Conservation (phyloP, 768 basidiomycete genomes). For the Chalciporus piperatus region DNA sequence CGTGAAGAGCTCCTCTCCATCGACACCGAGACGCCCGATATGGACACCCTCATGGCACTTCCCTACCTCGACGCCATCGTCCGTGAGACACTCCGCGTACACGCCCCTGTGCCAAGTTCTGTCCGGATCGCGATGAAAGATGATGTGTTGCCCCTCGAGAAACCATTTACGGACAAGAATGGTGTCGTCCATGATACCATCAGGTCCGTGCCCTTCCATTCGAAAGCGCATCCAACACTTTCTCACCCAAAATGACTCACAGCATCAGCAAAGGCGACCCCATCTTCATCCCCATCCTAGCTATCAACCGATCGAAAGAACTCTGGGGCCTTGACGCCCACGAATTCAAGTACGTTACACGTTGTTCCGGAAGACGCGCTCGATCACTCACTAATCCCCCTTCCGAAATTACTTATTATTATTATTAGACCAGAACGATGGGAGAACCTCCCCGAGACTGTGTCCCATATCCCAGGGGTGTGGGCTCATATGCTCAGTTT, state of each 20-base stretch:
- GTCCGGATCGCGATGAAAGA: conserved; percentile 48
- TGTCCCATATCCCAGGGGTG: conserved; percentile 50
- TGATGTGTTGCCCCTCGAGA: conserved; percentile 49
- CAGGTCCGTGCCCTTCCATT: conserved; percentile 23
- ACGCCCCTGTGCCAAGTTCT: conserved; percentile 48
- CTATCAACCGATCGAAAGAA: conserved; percentile 47
- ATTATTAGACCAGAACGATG: conserved; percentile 76
- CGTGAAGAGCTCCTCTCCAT: conserved; percentile 54
- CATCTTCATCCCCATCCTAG: conserved; percentile 48
- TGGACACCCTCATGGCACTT: conserved; percentile 66
- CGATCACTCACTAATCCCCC: too few species aligned
- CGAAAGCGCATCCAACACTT: too few species aligned
- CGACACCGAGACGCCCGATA: conserved; percentile 55
- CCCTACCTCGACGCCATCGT: conserved; percentile 67
- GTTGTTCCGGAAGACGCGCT: neutral
- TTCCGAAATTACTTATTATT: too few species aligned
- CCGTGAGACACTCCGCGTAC: conserved; percentile 56
- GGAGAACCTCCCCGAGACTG: conserved; percentile 45
- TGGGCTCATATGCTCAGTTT: conserved; percentile 62
- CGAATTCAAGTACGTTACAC: conserved; percentile 50
- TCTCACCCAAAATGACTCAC: neutral
- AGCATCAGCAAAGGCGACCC: conserved; percentile 45
- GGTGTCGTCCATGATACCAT: conserved; percentile 42
- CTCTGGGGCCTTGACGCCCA: conserved; percentile 64
- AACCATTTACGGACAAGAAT: conserved; percentile 42